Evolutionary conservation across 768 basidiomycete genomes (phyloP).

Genomic region (Termitomyces sp.): DNA sequence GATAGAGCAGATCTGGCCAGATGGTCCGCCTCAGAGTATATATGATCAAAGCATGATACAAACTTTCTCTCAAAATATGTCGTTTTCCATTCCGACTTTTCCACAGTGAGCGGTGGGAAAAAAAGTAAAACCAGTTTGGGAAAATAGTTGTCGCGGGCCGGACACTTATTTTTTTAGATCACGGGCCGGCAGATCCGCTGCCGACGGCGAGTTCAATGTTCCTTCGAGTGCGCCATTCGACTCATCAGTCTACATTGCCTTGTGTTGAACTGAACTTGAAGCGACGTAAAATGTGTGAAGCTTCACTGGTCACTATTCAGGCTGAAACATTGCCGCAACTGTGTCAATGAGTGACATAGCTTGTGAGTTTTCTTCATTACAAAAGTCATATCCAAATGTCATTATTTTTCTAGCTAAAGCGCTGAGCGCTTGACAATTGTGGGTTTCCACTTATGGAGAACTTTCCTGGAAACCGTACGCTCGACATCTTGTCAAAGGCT

Average conservation of each 20-base stretch:
- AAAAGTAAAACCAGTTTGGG: neutral
- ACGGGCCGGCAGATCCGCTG: neutral
- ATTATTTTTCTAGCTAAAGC: neutral
- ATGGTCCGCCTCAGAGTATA: neutral
- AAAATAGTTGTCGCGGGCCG: neutral
- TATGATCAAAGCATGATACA: neutral
- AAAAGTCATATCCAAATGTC: neutral
- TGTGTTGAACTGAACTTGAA: neutral
- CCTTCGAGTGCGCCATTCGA: too few species aligned
- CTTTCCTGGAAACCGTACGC: slow-evolving; percentile 29
- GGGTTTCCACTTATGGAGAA: neutral
- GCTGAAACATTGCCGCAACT: neutral
- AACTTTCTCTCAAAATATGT: neutral
- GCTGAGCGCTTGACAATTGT: neutral
- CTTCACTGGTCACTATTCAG: neutral
- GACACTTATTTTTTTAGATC: neutral
- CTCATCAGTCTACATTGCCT: neutral
- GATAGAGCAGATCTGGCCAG: neutral
- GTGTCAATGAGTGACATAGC: neutral
- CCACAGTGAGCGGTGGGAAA: neutral
- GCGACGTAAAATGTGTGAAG: neutral
- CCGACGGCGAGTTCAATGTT: too few species aligned
- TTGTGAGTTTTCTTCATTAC: neutral
- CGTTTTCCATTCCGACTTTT: neutral
- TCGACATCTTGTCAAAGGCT: slow-evolving; percentile 34